Evolutionary conservation across 768 basidiomycete species (phyloP).

Genomic region (Psilocybe tampanensis): DNA sequence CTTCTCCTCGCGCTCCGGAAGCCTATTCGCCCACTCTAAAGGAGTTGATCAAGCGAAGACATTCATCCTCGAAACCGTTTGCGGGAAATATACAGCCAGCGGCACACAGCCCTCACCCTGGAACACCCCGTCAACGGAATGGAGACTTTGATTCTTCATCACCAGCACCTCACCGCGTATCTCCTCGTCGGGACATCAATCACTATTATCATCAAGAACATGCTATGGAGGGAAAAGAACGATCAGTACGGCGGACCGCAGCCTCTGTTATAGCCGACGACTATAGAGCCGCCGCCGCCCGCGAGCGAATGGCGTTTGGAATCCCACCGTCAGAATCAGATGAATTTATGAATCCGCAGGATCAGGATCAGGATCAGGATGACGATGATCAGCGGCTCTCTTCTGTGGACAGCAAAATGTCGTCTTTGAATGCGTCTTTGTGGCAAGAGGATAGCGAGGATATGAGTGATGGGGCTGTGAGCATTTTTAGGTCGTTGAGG

Average conservation of each 20-base stretch:
- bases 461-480: constrained; percentile 51
- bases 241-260: constrained; percentile 1
- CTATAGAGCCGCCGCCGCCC: constrained; percentile 38
- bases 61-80: constrained; percentile 12
- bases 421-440: constrained; percentile 40
- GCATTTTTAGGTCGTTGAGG: constrained; percentile 44
- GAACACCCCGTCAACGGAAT: neutral
- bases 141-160: neutral
- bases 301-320: constrained; percentile 53
- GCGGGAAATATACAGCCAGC: neutral
- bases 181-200: neutral
- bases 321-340: constrained; percentile 49
- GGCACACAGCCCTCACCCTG: neutral
- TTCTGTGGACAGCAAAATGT: constrained; percentile 49
- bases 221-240: neutral
- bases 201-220: neutral
- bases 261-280: constrained; percentile 17
- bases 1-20: constrained; percentile 9
- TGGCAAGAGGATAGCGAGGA: constrained; percentile 43
- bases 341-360: constrained; percentile 19
- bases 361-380: constrained; percentile 10
- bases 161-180: neutral
- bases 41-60: constrained; percentile 25
- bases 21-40: constrained; percentile 20
- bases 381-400: constrained; percentile 25